Conservation (phyloP, 805 yeast species). For the Wickerhamiella nectarea region DNA sequence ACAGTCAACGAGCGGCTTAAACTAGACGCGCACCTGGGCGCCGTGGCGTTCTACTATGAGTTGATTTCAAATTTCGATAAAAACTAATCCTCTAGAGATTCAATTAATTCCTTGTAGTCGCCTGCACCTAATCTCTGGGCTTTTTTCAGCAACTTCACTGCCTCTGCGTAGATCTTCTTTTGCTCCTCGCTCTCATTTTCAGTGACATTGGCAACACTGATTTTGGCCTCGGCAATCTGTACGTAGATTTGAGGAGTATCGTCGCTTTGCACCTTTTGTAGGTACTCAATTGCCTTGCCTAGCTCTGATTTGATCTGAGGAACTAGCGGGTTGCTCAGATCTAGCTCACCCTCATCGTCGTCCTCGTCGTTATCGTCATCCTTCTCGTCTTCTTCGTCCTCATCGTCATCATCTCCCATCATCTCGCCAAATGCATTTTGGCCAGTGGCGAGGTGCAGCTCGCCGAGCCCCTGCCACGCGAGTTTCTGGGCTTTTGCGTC, state of each 20-base stretch:
- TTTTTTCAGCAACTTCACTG: slow-evolving; percentile 50
- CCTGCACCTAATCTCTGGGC: slow-evolving; percentile 37
- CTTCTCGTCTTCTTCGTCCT: slow-evolving; percentile 13
- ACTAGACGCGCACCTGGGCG: slow-evolving; percentile 1
- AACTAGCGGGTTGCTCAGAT: slow-evolving; percentile 23
- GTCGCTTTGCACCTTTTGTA: slow-evolving; percentile 47
- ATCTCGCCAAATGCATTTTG: slow-evolving; percentile 14
- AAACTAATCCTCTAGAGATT: slow-evolving; percentile 21
- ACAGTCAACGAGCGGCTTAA: slow-evolving; percentile 7
- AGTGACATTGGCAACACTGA: slow-evolving; percentile 61
- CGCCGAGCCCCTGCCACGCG: slow-evolving; percentile 26
- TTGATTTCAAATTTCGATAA: slow-evolving; percentile 2
- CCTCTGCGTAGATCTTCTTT: slow-evolving; percentile 49
- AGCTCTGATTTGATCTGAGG: slow-evolving; percentile 25
- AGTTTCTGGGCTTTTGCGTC: slow-evolving; percentile 4
- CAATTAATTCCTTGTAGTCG: slow-evolving; percentile 26
- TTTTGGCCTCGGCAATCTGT: slow-evolving; percentile 71
- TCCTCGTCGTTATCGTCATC: slow-evolving; percentile 11
- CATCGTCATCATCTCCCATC: slow-evolving; percentile 17
- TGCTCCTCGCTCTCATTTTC: slow-evolving; percentile 56
- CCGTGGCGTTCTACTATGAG: slow-evolving; percentile 7
- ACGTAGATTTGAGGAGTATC: slow-evolving; percentile 76
- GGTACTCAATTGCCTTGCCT: slow-evolving; percentile 40
- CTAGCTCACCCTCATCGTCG: slow-evolving; percentile 8
- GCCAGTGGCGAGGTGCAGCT: slow-evolving; percentile 22